A percentile compares a stretch with the other conserved stretches of the same genome.
These are phyloP conservation scores for Hirschfeldia incana DNA, from an alignment of 345 rosid species.

Conservation along the genomic window DNA sequence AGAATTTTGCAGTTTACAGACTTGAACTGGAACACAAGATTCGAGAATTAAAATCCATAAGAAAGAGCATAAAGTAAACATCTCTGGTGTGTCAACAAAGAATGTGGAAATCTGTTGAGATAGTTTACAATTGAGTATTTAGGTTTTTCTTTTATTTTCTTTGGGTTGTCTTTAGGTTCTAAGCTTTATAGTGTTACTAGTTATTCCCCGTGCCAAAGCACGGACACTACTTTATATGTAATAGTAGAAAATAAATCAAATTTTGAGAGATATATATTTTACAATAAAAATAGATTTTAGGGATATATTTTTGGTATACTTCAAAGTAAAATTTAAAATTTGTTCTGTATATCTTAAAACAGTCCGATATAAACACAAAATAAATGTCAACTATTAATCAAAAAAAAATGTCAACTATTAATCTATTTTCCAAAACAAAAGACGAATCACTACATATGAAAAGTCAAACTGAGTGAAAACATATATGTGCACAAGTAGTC, in stretches of 20 bases:
- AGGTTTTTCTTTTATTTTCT: too few relatives aligned
- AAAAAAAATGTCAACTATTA: not conserved
- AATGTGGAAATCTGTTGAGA: too few relatives aligned
- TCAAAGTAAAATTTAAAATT: too few relatives aligned
- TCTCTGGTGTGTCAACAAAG: not conserved
- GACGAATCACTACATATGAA: not conserved
- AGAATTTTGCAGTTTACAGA: constrained; percentile 76
- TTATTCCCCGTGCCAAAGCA: too few relatives aligned
- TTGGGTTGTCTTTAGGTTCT: too few relatives aligned
- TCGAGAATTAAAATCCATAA: constrained; percentile 13
- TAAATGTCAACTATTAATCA: not conserved
- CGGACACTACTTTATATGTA: too few relatives aligned
- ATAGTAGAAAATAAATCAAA: too few relatives aligned
- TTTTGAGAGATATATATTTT: too few relatives aligned
- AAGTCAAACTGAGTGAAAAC: too few relatives aligned
- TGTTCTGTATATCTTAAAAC: not conserved
- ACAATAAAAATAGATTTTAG: not conserved
- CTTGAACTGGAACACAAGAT: constrained; percentile 63
- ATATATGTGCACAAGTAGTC: too few relatives aligned
- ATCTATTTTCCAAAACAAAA: not conserved
- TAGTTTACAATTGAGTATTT: too few relatives aligned
- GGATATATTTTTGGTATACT: not conserved
- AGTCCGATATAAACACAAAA: not conserved
- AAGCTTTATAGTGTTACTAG: too few relatives aligned
- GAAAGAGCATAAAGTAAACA: constrained; percentile 4